Conservation (phyloP, 2,329 filamentous ascomycete species). For the Penicillium brevicompactum region DNA sequence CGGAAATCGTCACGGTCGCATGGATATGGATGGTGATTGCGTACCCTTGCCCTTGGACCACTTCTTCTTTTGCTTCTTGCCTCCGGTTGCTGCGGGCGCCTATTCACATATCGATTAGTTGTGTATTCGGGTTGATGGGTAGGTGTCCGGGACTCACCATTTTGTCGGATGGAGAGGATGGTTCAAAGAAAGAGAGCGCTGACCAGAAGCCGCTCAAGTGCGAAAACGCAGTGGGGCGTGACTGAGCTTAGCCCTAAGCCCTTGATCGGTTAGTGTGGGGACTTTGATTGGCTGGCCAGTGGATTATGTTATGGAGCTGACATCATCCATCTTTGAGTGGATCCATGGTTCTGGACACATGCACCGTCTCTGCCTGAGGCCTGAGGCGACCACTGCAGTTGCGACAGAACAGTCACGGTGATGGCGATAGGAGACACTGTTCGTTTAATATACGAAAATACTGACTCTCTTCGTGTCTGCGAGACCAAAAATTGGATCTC, state of each 20-base stretch:
- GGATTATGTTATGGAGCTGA: conserved; percentile 4
- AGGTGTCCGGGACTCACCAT: conserved; percentile 24
- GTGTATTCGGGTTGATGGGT: not conserved
- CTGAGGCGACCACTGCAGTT: not conserved
- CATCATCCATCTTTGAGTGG: not conserved
- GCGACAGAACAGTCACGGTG: not conserved
- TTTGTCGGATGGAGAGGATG: conserved; percentile 30
- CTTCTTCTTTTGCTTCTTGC: conserved; percentile 60
- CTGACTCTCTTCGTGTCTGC: no score
- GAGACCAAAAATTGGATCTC: no score
- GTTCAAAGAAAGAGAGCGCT: conserved; percentile 22
- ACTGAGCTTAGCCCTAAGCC: conserved; percentile 30
- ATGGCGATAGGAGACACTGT: no score
- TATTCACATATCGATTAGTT: conserved; percentile 28
- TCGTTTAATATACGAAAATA: no score
- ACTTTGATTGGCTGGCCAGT: conserved; percentile 10
- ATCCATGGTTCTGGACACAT: not conserved
- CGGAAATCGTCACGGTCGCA: conserved; percentile 26
- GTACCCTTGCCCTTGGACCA: conserved; percentile 61
- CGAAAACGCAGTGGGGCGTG: conserved; percentile 30
- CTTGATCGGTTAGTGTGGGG: conserved; percentile 24
- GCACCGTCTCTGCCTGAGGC: not conserved
- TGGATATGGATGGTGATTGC: conserved; percentile 26
- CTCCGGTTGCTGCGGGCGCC: conserved; percentile 52
- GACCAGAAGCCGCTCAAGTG: conserved; percentile 21